Conservation (phyloP, 169 alveolate genomes). For the Plasmodium malariae region DNA sequence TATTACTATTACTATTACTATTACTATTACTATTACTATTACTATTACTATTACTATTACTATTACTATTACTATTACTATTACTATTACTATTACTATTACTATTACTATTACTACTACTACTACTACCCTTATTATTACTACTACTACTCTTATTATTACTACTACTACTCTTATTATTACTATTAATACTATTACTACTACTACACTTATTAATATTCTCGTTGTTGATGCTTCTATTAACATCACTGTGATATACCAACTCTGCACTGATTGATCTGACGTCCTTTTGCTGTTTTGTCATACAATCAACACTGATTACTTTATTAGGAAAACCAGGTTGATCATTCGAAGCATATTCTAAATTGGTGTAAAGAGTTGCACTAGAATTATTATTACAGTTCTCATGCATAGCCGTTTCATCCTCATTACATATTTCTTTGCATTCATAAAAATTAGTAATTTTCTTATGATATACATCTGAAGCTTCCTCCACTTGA, state of each 20-base stretch:
- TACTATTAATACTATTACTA: neutral
- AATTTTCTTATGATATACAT: neutral
- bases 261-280: too few species aligned
- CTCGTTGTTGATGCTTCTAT: neutral
- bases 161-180: neutral
- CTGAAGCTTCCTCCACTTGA: neutral
- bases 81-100: neutral
- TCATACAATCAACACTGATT: too few species aligned
- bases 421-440: neutral
- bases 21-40: too few species aligned
- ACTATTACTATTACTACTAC: neutral
- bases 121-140: neutral
- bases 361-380: neutral
- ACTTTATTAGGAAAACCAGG: too few species aligned
- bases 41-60: too few species aligned
- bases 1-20: too few species aligned
- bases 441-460: neutral
- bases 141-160: neutral
- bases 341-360: too few species aligned
- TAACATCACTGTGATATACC: neutral
- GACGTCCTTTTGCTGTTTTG: too few species aligned
- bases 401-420: neutral
- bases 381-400: slow-evolving; percentile 3
- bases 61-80: neutral
- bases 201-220: neutral